Conservation (phyloP, 257 asterid genomes). For the Penstemon eatonii region DNA sequence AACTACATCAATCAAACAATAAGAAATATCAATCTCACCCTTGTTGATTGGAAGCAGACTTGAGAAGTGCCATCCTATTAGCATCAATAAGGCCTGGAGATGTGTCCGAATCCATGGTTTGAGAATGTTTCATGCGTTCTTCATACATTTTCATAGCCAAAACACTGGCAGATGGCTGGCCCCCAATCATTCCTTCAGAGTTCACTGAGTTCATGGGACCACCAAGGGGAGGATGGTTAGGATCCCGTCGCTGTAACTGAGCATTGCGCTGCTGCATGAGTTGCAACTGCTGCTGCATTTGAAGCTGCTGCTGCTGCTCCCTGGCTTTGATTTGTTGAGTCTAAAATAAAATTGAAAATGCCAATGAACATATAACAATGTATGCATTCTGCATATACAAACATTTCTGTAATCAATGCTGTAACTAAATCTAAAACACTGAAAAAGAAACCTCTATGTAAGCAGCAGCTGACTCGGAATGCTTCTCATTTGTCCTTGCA, state of each 20-base stretch:
- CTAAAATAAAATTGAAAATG: conserved; percentile 40
- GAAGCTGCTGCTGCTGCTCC: conserved; percentile 93
- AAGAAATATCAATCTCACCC: conserved; percentile 53
- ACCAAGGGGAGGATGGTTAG: conserved; percentile 86
- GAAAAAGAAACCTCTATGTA: conserved; percentile 81
- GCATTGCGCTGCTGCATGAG: conserved; percentile 93
- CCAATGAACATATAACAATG: conserved; percentile 6
- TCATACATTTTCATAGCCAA: conserved; percentile 96
- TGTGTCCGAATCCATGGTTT: conserved; percentile 91
- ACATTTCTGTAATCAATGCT: conserved; percentile 10
- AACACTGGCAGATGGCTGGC: conserved; percentile 94
- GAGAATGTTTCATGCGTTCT: conserved; percentile 91
- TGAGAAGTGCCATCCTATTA: conserved; percentile 92
- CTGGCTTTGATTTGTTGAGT: conserved; percentile 93
- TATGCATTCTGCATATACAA: background rate
- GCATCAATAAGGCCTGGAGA: conserved; percentile 81
- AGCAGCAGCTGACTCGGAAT: conserved; percentile 98
- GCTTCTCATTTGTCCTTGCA: conserved; percentile 97
- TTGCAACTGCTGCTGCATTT: conserved; percentile 95
- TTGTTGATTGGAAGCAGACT: conserved; percentile 86
- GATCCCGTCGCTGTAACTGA: conserved; percentile 93
- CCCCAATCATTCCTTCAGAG: conserved; percentile 77
- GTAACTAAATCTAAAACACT: conserved; percentile 4
- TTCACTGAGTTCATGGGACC: conserved; percentile 74
- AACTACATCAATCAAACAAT: conserved; percentile 5